Evolutionary conservation across 1,284 basidiomycete species (phyloP).

Genomic region (Ganoderma boninense): DNA sequence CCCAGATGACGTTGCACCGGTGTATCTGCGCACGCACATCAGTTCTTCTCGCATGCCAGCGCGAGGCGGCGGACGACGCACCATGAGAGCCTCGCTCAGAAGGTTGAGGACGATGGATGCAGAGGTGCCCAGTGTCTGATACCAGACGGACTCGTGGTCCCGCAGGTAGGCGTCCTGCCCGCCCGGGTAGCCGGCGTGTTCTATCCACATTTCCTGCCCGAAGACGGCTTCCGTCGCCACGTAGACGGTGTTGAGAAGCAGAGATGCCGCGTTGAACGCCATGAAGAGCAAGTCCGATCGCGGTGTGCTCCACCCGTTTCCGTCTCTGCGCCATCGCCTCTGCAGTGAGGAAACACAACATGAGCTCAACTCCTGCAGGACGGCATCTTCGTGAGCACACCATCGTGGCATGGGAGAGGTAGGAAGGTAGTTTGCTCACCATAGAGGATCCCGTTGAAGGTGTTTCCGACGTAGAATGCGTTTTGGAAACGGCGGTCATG

Average conservation of each 20-base stretch:
- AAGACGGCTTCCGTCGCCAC: constrained; percentile 31
- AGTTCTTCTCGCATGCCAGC: too few species aligned
- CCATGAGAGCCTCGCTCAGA: constrained; percentile 24
- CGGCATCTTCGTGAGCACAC: background rate
- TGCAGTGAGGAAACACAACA: constrained; percentile 34
- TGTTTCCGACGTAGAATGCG: constrained; percentile 37
- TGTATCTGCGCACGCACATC: constrained; percentile 22
- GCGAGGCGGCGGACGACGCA: background rate
- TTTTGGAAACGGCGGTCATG: constrained; percentile 30
- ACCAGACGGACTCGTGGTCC: constrained; percentile 32
- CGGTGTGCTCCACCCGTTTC: constrained; percentile 6
- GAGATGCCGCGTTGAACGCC: constrained; percentile 21
- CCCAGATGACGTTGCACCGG: constrained; percentile 27
- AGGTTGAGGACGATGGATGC: constrained; percentile 28
- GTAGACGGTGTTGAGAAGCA: constrained; percentile 30
- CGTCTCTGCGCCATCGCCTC: constrained; percentile 22
- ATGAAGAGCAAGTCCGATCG: constrained; percentile 18
- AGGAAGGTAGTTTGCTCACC: constrained; percentile 22
- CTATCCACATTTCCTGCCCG: constrained; percentile 35
- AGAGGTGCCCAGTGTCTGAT: constrained; percentile 31
- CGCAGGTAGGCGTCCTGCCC: constrained; percentile 25
- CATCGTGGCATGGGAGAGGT: background rate
- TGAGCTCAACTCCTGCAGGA: constrained; percentile 34
- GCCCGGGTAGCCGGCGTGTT: constrained; percentile 23
- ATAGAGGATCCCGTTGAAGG: constrained; percentile 37